Conservation (phyloP, 805 yeast genomes). For the Hanseniaspora occidentalis region DNA sequence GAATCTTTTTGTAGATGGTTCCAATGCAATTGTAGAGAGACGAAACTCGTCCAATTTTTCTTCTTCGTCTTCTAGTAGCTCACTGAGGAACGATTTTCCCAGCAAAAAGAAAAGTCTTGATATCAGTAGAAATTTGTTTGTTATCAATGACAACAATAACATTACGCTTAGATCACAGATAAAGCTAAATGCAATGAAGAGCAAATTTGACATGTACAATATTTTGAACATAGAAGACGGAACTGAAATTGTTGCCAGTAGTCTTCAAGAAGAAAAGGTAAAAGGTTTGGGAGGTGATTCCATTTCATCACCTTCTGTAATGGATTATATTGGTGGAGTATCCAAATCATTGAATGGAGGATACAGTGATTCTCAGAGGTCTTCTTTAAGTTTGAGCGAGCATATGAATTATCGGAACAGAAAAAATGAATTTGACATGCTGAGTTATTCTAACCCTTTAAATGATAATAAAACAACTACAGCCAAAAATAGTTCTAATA, state of each 20-base stretch:
- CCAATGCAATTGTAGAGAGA: neutral
- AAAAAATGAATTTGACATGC: neutral
- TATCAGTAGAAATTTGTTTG: conserved; percentile 5
- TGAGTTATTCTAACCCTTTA: conserved; percentile 1
- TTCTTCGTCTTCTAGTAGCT: too few species aligned
- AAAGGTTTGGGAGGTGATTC: neutral
- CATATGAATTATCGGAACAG: neutral
- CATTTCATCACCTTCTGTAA: neutral
- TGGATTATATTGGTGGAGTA: neutral
- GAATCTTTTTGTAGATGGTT: too few species aligned
- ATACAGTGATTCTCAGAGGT: conserved; percentile 2
- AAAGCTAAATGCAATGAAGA: conserved; percentile 8
- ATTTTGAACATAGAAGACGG: too few species aligned
- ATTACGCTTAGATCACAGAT: conserved; percentile 7
- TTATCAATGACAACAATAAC: neutral
- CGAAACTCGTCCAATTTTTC: too few species aligned
- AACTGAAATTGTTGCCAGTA: too few species aligned
- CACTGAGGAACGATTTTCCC: too few species aligned
- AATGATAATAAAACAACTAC: too few species aligned
- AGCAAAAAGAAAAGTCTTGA: conserved; percentile 3
- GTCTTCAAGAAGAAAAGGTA: neutral
- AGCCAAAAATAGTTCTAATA: too few species aligned
- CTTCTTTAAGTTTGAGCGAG: conserved; percentile 6
- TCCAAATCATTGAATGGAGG: neutral
- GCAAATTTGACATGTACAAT: conserved; percentile 4